phyloP scores from a whole-genome alignment of 2,329 filamentous ascomycete genomes.

The Ascochyta lentis region DNA sequence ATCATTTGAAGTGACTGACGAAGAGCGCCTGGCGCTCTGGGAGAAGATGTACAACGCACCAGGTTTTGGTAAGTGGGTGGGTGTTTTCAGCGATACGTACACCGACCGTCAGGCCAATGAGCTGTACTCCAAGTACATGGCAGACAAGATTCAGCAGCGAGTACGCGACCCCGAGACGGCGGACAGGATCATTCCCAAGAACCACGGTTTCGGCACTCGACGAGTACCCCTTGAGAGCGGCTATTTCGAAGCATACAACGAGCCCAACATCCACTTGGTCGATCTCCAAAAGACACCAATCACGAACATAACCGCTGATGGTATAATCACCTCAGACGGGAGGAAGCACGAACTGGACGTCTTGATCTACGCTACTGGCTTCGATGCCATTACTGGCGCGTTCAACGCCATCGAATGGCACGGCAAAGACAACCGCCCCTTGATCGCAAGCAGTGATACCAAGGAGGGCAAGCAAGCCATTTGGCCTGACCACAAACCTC shows the following conservation, averaged over 20 bases:
- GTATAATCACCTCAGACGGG: slow-evolving; percentile 55
- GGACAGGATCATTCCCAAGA: slow-evolving; percentile 50
- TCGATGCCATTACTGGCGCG: slow-evolving; percentile 51
- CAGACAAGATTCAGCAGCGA: slow-evolving; percentile 46
- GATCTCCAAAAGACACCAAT: slow-evolving; percentile 51
- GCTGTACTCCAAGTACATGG: slow-evolving; percentile 35
- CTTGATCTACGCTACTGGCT: slow-evolving; percentile 57
- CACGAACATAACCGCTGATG: slow-evolving; percentile 54
- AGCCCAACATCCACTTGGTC: slow-evolving; percentile 58
- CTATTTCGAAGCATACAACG: slow-evolving; percentile 50
- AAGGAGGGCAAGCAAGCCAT: too few species aligned
- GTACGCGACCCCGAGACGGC: slow-evolving; percentile 53
- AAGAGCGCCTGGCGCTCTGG: slow-evolving; percentile 23
- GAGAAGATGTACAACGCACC: slow-evolving; percentile 27
- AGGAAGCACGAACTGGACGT: slow-evolving; percentile 60
- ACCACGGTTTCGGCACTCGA: slow-evolving; percentile 36
- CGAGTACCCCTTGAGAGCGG: slow-evolving; percentile 34
- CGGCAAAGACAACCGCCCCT: too few species aligned
- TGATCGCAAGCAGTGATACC: too few species aligned
- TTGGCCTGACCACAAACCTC: too few species aligned
- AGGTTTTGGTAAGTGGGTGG: slow-evolving; percentile 26
- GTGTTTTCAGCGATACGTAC: slow-evolving; percentile 25
- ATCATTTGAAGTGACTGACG: slow-evolving; percentile 16
- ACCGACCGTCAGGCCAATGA: slow-evolving; percentile 34
- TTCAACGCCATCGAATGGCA: slow-evolving; percentile 1